Base-by-base conservation (phyloP, 163 green algal species). In the Volvox carteri region DNA sequence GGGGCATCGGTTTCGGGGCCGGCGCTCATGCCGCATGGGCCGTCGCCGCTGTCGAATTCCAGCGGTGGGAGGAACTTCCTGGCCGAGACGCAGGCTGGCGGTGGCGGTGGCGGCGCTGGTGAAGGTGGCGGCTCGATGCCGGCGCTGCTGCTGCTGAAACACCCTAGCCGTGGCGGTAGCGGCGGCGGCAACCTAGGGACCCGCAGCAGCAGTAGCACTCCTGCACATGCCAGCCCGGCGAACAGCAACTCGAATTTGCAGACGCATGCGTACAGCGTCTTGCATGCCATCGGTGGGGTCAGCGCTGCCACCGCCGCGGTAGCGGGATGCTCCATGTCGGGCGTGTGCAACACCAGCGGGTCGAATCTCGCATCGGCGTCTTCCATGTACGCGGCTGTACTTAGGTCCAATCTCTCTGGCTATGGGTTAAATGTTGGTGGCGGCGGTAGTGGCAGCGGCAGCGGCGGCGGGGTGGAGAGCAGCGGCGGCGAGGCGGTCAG, bases 351-450 rank as follows among this genome's bases (percentile, higher is more conserved):
- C 18, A 30, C 48, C 5, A 48, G 37, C 48, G 75, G 37, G 35
- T 35, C 33, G 1, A 30, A 14, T 30, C 7, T 37, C 21, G 30
- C 30, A 11, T 54, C 70, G 16, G 37, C 39, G 6, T 52, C 39
- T 0, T 87, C 81, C 48, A 87, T 87, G 81, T 87, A 87, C 25
- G 81, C 81, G 0, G 65, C 81, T 16, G 81, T 87, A 21, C 81
- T 87, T 6, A 46, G 81, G 2, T 42, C 65, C 46, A 79, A 87
- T 23, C 62, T 87, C 2, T 87, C 81, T 4, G 65, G 65, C 33
- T 46, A 79, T 19, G 41, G 58, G n/a, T 30, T 77, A 4, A 30
- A 16, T 21, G 75, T 18, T 33, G 48, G 21, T 33, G 75, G 28
- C n/a, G 18, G 75, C 46, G 48, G 75, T 30, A 84, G 33, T 50